Conservation (phyloP, 169 alveolate genomes). For the Plasmodium knowlesi region DNA sequence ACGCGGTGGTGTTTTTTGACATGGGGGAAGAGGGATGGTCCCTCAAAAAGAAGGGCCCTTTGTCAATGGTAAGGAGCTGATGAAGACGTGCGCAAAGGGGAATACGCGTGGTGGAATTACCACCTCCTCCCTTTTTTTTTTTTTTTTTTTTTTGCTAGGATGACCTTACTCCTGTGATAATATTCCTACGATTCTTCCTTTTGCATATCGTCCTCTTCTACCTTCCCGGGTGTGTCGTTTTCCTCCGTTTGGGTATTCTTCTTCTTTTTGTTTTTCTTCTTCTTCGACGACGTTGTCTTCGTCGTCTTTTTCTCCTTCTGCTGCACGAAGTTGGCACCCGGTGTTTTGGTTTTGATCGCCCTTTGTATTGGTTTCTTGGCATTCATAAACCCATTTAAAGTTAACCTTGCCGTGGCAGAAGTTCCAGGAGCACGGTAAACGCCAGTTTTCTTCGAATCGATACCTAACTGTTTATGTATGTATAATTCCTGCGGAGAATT, state of each 20-base stretch:
- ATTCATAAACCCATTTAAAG: neutral
- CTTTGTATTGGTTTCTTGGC: neutral
- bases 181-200: neutral
- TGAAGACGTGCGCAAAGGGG: neutral
- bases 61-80: neutral
- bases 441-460: conserved; percentile 54
- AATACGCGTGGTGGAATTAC: neutral
- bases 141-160: neutral
- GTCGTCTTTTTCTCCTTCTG: neutral
- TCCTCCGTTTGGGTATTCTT: neutral
- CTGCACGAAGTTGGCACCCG: neutral
- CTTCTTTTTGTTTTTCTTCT: neutral
- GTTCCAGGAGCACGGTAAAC: conserved; percentile 84
- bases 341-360: neutral
- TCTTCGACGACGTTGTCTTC: neutral
- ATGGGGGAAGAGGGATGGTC: neutral
- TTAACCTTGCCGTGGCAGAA: neutral
- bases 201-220: neutral
- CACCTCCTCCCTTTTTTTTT: too few species aligned
- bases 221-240: neutral
- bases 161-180: neutral
- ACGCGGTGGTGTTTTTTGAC: neutral
- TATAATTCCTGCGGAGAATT: neutral
- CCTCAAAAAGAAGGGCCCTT: neutral
- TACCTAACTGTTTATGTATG: conserved; percentile 67